Base-by-base conservation (phyloP, 345 rosid species). In the Turritis glabra region DNA sequence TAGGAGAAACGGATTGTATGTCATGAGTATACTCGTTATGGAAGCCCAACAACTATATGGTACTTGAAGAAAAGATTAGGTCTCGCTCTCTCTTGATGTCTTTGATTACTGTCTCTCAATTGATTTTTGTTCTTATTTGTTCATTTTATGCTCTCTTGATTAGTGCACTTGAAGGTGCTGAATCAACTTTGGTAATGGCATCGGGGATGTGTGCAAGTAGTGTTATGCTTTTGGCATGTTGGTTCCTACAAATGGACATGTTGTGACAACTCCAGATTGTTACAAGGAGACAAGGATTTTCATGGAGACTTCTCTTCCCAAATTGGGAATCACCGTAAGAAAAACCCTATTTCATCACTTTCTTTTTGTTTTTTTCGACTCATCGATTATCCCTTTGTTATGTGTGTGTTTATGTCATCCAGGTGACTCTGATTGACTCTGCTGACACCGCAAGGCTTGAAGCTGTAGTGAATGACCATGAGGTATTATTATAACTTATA, bases 151-250 rank as follows among this genome's bases (percentile, higher is more conserved):
- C 8, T 55, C 0, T 43, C 15, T 68, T 26, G 48, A 22, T 23
- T 67, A 93, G 98, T 86, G 97, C 92, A 8, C 94, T 93, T 63
- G 98, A 93, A 77, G 96, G 96, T 48, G 98, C 94, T 27, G 98
- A 89, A 76, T 88, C 98, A 33, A 93, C 97, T 22, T 72, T 93
- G 83, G 78, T 91, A 56, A 44, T 89, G 88, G 89, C 98, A 40
- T 93, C 97, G 63, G 97, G 98, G 59, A 93, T 91, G 98, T 91
- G 89, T 78, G 98, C 97, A 61, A 89, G 85, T 69, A 86, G 85
- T 2, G 88, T 88, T 59, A 17, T 83, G 91, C 55, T 93, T 53
- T 48, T 89, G 91, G 96, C 98, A 10, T 83, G n/a, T n/a, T 91
- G 84, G 97, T 91, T 79, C 97, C 96, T 12, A 88, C 81, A 63